Evolutionary conservation across 208 protist genomes (phyloP).

Genomic region (Trichomonas vaginalis): DNA sequence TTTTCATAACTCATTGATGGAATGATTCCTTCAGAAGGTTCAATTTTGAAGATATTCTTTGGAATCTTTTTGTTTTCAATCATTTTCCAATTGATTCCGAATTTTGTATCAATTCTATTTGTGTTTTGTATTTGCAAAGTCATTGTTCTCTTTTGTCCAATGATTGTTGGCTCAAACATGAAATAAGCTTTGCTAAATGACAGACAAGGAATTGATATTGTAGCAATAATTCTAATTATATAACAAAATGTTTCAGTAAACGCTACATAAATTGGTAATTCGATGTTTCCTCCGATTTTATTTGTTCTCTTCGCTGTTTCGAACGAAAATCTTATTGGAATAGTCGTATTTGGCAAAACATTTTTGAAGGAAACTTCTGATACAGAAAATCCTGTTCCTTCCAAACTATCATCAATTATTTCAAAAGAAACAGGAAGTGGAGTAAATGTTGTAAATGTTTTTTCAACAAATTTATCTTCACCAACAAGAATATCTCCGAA

Average conservation of each 20-base stretch:
- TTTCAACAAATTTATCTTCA: background rate
- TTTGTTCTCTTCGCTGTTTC: background rate
- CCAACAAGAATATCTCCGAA: background rate
- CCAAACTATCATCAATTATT: background rate
- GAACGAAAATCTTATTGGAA: background rate
- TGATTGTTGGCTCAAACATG: background rate
- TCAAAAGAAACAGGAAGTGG: background rate
- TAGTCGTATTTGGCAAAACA: background rate
- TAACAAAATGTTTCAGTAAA: background rate
- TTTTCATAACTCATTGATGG: background rate
- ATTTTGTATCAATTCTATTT: background rate
- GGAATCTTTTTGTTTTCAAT: background rate
- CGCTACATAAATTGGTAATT: background rate
- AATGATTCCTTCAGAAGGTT: background rate
- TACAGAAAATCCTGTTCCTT: background rate
- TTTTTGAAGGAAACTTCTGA: background rate
- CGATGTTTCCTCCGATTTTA: background rate
- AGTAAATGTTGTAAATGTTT: background rate
- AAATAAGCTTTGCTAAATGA: background rate
- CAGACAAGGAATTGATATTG: background rate
- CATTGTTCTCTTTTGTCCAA: background rate
- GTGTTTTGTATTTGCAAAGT: background rate
- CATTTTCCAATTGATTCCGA: background rate
- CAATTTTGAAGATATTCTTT: background rate
- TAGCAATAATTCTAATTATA: background rate